These are phyloP conservation scores for Alternaria gansuensis DNA, from an alignment of 2,329 filamentous ascomycete genomes.

Conservation along the genomic window DNA sequence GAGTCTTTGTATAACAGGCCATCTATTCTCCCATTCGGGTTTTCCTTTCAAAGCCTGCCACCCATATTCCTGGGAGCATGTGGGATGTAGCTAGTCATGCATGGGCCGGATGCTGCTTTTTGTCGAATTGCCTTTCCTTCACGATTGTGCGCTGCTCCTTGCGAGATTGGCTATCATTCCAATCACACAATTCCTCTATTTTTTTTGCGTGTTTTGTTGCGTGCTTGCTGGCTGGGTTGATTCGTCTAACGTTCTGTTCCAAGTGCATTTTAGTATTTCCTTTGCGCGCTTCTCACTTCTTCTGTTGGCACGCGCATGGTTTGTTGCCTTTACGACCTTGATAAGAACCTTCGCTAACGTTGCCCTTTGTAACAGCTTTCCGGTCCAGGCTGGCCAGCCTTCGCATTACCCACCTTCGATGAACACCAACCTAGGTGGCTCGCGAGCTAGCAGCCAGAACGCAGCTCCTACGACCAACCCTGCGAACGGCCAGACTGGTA, in stretches of 20 bases:
- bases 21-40: constrained; percentile 43
- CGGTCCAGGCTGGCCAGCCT: constrained; percentile 11
- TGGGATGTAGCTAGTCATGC: constrained; percentile 51
- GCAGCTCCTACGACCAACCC: not conserved
- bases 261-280: constrained; percentile 18
- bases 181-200: constrained; percentile 46
- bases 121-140: constrained; percentile 43
- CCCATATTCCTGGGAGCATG: constrained; percentile 41
- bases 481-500: constrained; percentile 1
- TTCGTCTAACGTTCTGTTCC: constrained; percentile 31
- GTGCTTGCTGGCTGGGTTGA: constrained; percentile 36
- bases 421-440: constrained; percentile 12
- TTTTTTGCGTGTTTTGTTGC: constrained; percentile 39
- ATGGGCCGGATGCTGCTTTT: constrained; percentile 44
- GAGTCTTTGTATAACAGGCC: constrained; percentile 53
- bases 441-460: constrained; percentile 6
- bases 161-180: constrained; percentile 51
- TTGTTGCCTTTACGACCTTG: constrained; percentile 3
- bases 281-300: constrained; percentile 11
- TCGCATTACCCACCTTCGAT: constrained; percentile 14
- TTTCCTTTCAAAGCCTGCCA: constrained; percentile 44
- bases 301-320: constrained; percentile 10
- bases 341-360: constrained; percentile 9
- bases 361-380: constrained; percentile 4
- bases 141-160: constrained; percentile 38